A percentile compares a stretch with the other conserved stretches of the same genome.
These are phyloP conservation scores for Ophiostoma sp. DNA, from an alignment of 2,329 filamentous ascomycete species.

Conservation along the genomic window DNA sequence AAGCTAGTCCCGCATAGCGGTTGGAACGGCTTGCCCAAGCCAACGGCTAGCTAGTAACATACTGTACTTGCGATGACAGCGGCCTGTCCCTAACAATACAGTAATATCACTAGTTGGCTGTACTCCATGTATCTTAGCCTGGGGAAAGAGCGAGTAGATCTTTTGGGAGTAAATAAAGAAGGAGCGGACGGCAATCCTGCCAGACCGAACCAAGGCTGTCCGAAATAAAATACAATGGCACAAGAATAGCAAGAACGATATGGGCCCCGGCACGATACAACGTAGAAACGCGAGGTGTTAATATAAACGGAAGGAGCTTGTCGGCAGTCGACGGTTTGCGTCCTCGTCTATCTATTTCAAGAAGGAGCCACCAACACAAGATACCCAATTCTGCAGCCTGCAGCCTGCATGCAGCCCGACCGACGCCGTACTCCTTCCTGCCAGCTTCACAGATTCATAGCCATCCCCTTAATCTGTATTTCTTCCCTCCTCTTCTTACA, in stretches of 20 bases:
- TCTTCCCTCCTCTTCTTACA: background rate
- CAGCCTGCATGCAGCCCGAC: slow-evolving; percentile 1
- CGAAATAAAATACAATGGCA: background rate
- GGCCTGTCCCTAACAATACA: background rate
- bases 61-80: background rate
- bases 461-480: background rate
- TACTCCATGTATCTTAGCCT: background rate
- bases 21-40: background rate
- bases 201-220: background rate
- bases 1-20: slow-evolving; percentile 10
- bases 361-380: background rate
- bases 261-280: background rate
- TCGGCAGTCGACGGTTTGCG: background rate
- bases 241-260: slow-evolving; percentile 4
- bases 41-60: background rate
- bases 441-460: background rate
- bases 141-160: background rate
- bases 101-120: no score
- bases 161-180: background rate
- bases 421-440: background rate
- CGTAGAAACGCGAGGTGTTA: background rate
- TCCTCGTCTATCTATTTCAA: background rate
- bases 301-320: slow-evolving; percentile 11
- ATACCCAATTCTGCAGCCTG: slow-evolving; percentile 2
- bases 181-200: background rate